Base-by-base conservation (phyloP, 805 yeast species). In the Tetrapisispora taiwanensis region DNA sequence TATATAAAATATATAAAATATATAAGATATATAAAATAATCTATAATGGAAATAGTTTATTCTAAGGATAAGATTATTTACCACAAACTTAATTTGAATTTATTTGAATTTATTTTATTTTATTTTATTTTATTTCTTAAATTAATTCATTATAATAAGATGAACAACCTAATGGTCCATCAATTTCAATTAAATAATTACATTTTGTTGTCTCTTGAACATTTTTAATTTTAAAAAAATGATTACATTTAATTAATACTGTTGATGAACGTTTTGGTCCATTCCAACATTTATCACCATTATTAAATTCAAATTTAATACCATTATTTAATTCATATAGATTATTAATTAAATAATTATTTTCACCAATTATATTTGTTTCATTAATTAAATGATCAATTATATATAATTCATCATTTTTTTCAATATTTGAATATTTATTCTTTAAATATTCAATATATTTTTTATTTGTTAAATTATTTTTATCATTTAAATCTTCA, bases 161-260 rank as follows among this genome's bases (percentile, higher is more conserved):
- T 31, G 52, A 52, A 52, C 75, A 71, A 10, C 73, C 75, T 44
- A 70, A 47, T 18, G 74, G 74, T 3, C 69, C 63, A 22, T 54
- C 55, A 26, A 69, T 58, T 30, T 61, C 72, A 45, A 89, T 70
- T 40, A 63, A 61, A 59, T 92, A 92, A 48, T 75, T 81, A 65
- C 98, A 92, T 59, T 82, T 86, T 52, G 89, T 94, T 1, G 92
- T 90, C 64, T 92, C 98, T 35, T 80, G 70, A 9, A 90, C 95
- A 3, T 76, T 60, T n/a, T 49, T 47, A 6, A 63, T 52, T 31
- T 48, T 46, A 44, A 81, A 45, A 3, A 67, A 63, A 2, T 70
- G 64, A 0, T 94, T 94, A 65, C 98, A 92, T 15, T 69, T 67
- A 44, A 89, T 57, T 19, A 68, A 68, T 1, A 85, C 80, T 9